phyloP scores from a whole-genome alignment of 2,329 filamentous ascomycete species.

The Penicillium griseofulvum region DNA sequence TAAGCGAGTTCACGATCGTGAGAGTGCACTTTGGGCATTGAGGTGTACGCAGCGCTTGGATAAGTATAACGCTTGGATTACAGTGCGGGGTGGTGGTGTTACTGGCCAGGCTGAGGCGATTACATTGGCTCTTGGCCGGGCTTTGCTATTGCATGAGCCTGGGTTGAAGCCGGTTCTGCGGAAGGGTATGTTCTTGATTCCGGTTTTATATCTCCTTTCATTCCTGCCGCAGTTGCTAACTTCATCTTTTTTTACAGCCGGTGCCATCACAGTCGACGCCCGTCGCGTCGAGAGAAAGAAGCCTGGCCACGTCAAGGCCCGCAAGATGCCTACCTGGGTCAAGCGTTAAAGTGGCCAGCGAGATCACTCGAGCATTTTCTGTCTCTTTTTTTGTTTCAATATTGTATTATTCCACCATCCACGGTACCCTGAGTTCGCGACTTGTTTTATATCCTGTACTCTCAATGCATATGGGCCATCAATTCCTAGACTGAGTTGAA shows the following conservation, averaged over 20 bases:
- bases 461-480: conserved; percentile 27
- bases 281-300: conserved; percentile 98
- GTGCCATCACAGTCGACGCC: conserved; percentile 85
- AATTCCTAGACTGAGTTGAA: conserved; percentile 8
- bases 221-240: conserved; percentile 17
- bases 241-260: conserved; percentile 59
- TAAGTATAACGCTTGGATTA: conserved; percentile 95
- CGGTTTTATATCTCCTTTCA: neutral
- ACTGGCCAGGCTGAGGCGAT: conserved; percentile 96
- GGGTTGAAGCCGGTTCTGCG: conserved; percentile 81
- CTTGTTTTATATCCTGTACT: conserved; percentile 32
- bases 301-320: conserved; percentile 89
- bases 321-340: conserved; percentile 98
- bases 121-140: conserved; percentile 84
- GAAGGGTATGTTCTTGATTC: conserved; percentile 66
- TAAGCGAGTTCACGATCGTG: conserved; percentile 84
- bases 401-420: conserved; percentile 28
- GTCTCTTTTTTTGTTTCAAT: conserved; percentile 25
- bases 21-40: conserved; percentile 89
- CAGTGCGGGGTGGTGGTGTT: conserved; percentile 79
- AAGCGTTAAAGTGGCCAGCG: conserved; percentile 59
- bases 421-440: conserved; percentile 23
- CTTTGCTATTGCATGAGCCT: conserved; percentile 86
- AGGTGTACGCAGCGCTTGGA: conserved; percentile 78
- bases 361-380: conserved; percentile 9